phyloP scores from a whole-genome alignment of 1,139 yeast genomes.

The Saccharomycopsis hybrid region DNA sequence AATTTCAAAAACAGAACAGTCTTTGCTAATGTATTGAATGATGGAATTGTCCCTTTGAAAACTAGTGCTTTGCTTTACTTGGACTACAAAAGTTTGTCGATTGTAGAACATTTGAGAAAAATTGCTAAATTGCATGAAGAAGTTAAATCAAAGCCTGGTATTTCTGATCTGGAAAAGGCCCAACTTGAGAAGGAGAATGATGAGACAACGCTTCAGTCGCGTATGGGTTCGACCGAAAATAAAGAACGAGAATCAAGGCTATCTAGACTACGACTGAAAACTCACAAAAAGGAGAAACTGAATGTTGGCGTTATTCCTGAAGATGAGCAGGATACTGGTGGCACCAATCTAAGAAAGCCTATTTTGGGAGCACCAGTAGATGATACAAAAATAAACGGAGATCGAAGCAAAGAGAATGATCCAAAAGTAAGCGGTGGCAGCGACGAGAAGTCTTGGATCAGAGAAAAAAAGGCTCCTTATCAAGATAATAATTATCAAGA shows the following conservation, averaged over 20 bases:
- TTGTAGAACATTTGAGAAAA: slow-evolving; percentile 16
- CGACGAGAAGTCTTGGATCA: no score
- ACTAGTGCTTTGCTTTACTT: slow-evolving; percentile 77
- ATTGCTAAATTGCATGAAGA: slow-evolving; percentile 24
- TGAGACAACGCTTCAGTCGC: no score
- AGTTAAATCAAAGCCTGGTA: slow-evolving; percentile 20
- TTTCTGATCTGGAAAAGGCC: background rate
- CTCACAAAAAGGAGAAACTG: no score
- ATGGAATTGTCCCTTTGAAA: slow-evolving; percentile 89
- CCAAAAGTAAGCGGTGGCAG: no score
- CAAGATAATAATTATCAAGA: no score
- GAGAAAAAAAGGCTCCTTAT: no score
- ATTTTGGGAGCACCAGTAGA: no score
- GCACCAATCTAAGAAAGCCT: no score
- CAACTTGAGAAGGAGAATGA: background rate
- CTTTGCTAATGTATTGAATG: slow-evolving; percentile 72
- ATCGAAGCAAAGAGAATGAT: no score
- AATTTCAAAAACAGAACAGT: slow-evolving; percentile 64
- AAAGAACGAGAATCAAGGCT: background rate
- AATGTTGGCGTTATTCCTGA: background rate
- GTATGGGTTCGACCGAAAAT: no score
- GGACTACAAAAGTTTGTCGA: slow-evolving; percentile 50
- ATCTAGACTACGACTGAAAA: no score
- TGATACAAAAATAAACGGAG: no score
- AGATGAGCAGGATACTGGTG: background rate